Evolutionary conservation across 2,329 filamentous ascomycete species (phyloP), one percentile per base, ranked within the genome.

Genomic region (Apiospora malaysiana): DNA sequence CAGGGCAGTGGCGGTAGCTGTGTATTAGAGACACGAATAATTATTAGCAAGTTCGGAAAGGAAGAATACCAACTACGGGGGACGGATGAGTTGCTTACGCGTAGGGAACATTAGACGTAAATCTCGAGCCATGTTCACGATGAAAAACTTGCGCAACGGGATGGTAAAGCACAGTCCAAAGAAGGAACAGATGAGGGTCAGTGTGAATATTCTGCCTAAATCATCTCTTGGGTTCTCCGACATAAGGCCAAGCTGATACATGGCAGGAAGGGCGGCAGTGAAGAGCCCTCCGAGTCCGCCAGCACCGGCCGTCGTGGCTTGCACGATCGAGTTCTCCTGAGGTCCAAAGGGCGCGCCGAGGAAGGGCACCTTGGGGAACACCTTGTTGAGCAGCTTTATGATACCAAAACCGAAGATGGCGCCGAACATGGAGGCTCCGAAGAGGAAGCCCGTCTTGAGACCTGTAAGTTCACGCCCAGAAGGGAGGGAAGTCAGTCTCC

Each of bases 131-230:
- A 91, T 88, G 71, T 90, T 88, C 78, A 92, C 87, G 78, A 92
- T 87, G 82, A 91, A 92, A 82, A 92, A 92, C 77, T 90, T 91
- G 71, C 90, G 88, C 25, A 91, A 84, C 9, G 89, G 89, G 0
- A 88, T 89, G 67, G 87, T 87, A 74, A 90, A 89, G 78, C 90
- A 89, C 72, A 91, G 85, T 4, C 90, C 90, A 78, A 91, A 91
- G 80, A 90, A 90, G 12, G 87, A 88, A 71, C 88, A 88, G 66
- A 90, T 87, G 59, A 90, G 82, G 2, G 89, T 91, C 73, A 92
- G 83, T 40, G 87, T 87, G 70, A 91, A 82, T 66, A 92, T 85
- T 43, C 87, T 83, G 70, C 84, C 83, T 74, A 90, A 90, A 75
- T 91, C 88, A 12, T 85, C 78, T 69, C 80, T 79, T 4, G 87